Conservation (phyloP, 257 asterid species). For the Jasminum sambac region DNA sequence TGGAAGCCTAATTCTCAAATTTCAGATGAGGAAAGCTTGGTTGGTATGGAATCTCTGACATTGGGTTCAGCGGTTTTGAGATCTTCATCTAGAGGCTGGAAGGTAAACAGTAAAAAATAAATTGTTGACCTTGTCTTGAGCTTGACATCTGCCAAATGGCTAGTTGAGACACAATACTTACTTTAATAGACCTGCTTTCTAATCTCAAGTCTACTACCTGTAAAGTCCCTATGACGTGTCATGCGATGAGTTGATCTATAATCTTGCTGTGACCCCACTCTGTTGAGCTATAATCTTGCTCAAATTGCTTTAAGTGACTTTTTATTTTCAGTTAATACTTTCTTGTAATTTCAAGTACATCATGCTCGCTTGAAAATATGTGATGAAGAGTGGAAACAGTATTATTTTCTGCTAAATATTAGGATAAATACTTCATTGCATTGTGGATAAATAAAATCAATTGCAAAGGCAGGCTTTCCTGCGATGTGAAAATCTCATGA, state of each 20-base stretch:
- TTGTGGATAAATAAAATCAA: neutral
- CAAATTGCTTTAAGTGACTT: neutral
- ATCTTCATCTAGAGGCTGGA: slow-evolving; percentile 54
- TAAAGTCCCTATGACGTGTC: neutral
- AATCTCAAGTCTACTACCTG: neutral
- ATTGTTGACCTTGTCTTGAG: slow-evolving; percentile 11
- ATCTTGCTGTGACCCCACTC: neutral
- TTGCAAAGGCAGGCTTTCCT: neutral
- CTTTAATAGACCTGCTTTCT: slow-evolving; percentile 5
- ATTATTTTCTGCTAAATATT: neutral
- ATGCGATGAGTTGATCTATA: neutral
- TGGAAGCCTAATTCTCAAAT: slow-evolving; percentile 41
- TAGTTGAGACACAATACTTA: slow-evolving; percentile 4
- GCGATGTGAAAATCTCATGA: neutral
- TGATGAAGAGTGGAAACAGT: neutral
- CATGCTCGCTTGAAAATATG: neutral
- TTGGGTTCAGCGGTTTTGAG: slow-evolving; percentile 55
- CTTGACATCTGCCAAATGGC: slow-evolving; percentile 10
- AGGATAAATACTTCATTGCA: neutral
- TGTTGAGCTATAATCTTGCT: neutral
- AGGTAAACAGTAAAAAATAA: slow-evolving; percentile 40
- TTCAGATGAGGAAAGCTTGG: slow-evolving; percentile 41
- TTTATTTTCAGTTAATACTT: neutral
- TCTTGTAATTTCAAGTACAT: neutral
- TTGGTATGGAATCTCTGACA: slow-evolving; percentile 45